Evolutionary conservation across 352 stramenopile species (phyloP), one percentile per base, ranked within the genome.

Genomic region (Proteromonas lacertae): DNA sequence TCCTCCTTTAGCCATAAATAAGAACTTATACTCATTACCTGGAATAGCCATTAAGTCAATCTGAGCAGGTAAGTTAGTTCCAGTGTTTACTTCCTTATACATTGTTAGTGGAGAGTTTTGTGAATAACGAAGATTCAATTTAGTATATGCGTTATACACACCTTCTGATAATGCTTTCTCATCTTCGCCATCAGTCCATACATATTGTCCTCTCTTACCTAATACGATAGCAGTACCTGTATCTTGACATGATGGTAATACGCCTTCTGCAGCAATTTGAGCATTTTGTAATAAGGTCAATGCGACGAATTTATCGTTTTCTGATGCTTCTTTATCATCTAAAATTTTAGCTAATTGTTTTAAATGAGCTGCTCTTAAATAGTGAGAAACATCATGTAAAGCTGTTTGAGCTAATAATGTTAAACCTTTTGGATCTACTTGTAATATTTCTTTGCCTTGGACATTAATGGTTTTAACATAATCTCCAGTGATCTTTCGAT

Each of bases 1-100:
- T 35, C 69, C 69, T 28, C 69, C 69, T 50, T 84, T 84, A 36
- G 69, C 69, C 43, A 84, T 75, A 39, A 81, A 84, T 31, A 73
- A 43, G 40, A 84, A 82, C 38, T 70, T 52, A 44, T 84, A 84
- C 42, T 65, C 57, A 38, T 59, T 50, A 16, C 68, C 63, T 26
- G 64, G 52, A 12, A 50, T 58, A 14, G 61, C 61, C 38, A 66
- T 67, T 12, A 83, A 35, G 39, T 83, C 67, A 29, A 83, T 59
- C 50, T 83, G 69, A 25, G 69, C 69, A 12, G 69, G 69, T 35
- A 83, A 46, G 45, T 83, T 83, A 18, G 51, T 76, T 4, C 59
- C 60, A 1, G 69, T 83, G 52, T 83, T 83, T 35, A 66, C 64
- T 40, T 83, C 69, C n/a, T 55, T 53, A 41, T 74, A 82, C 69